A percentile compares a stretch with the other conserved stretches of the same genome.
Evolutionary conservation across 2,329 filamentous ascomycete species (phyloP).

Genomic region (Elsinoe ampelina): DNA sequence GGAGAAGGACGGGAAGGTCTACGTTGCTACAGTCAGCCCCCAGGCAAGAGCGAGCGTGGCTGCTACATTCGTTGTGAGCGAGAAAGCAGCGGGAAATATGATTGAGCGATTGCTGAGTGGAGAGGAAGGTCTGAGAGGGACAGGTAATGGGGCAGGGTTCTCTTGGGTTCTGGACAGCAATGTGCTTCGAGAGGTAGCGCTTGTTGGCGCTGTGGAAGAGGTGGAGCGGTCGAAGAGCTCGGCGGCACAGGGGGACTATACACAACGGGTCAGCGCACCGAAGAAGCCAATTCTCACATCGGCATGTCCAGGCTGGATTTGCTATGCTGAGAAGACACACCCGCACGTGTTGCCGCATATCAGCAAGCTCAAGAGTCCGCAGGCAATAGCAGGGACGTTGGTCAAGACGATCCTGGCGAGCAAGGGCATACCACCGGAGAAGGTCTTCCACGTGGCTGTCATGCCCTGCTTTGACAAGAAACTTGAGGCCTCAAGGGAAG

Average conservation of each 20-base stretch:
- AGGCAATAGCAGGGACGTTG: slow-evolving; percentile 81
- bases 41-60: slow-evolving; percentile 85
- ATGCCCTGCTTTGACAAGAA: slow-evolving; percentile 99
- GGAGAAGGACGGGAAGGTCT: slow-evolving; percentile 55
- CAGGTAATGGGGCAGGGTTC: slow-evolving; percentile 69
- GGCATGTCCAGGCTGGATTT: slow-evolving; percentile 95
- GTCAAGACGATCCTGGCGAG: slow-evolving; percentile 77
- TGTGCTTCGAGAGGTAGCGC: slow-evolving; percentile 65
- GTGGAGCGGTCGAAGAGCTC: slow-evolving; percentile 29
- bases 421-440: slow-evolving; percentile 59
- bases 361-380: slow-evolving; percentile 84
- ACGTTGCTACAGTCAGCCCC: slow-evolving; percentile 86
- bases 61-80: slow-evolving; percentile 67
- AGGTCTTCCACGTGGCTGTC: slow-evolving; percentile 88
- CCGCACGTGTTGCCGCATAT: slow-evolving; percentile 86
- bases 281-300: slow-evolving; percentile 68
- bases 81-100: slow-evolving; percentile 68
- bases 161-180: slow-evolving; percentile 89
- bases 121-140: slow-evolving; percentile 57
- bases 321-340: slow-evolving; percentile 97
- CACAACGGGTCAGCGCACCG: slow-evolving; percentile 34
- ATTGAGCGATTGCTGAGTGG: slow-evolving; percentile 71
- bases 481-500: slow-evolving; percentile 84
- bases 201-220: slow-evolving; percentile 52
- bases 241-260: neutral